Conservation (phyloP, 2,329 filamentous ascomycete genomes). For the Coniochaeta sp. region DNA sequence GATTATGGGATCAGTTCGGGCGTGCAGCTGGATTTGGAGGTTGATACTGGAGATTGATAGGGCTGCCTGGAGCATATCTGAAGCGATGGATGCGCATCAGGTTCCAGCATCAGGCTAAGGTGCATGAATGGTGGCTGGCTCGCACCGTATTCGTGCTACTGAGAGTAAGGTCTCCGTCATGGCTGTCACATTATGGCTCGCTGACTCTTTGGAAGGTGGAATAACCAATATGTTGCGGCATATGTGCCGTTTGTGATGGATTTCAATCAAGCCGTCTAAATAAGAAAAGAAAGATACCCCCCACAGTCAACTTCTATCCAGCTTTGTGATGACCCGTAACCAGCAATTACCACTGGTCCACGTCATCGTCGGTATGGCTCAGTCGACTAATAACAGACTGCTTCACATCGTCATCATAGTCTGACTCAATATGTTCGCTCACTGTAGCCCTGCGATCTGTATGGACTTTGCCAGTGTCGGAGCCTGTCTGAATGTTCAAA, state of each 20-base stretch:
- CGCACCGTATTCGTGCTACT: too few relatives aligned
- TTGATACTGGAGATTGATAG: constrained; percentile 51
- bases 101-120: background rate
- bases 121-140: too few relatives aligned
- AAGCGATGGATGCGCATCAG: background rate
- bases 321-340: background rate
- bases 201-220: background rate
- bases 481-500: background rate
- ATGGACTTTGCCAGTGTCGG: background rate
- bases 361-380: background rate
- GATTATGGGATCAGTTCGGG: constrained; percentile 95
- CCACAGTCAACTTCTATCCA: background rate
- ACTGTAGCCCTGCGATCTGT: background rate
- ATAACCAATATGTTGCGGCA: background rate
- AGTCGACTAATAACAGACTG: background rate
- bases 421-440: background rate
- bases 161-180: background rate
- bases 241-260: background rate
- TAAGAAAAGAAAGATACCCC: background rate
- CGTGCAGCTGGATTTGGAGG: constrained; percentile 60
- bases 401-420: background rate
- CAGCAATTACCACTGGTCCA: background rate
- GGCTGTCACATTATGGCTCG: background rate
- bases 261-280: background rate
- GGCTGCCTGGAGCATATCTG: background rate